phyloP scores from a whole-genome alignment of 805 yeast genomes.

The Clavispora fructus region DNA sequence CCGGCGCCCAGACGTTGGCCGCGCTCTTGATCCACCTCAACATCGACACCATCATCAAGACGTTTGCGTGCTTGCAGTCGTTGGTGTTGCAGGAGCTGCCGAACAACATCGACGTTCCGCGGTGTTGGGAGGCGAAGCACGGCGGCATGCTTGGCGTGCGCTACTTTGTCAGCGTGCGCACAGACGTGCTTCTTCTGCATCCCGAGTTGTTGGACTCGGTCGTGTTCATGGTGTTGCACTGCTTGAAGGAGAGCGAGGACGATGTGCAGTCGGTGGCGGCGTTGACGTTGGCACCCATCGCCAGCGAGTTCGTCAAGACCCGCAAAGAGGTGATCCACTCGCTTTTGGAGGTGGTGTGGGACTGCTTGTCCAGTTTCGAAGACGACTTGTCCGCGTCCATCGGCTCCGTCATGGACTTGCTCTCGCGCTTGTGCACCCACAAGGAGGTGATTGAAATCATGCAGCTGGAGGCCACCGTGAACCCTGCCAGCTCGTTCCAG shows the following conservation, averaged over 20 bases:
- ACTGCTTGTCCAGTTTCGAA: slow-evolving; percentile 71
- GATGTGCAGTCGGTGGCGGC: slow-evolving; percentile 98
- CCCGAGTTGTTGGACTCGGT: slow-evolving; percentile 62
- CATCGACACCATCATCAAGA: slow-evolving; percentile 49
- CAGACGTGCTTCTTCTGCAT: slow-evolving; percentile 63
- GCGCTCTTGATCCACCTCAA: slow-evolving; percentile 77
- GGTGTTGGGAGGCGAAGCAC: slow-evolving; percentile 95
- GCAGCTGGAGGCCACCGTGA: slow-evolving; percentile 51
- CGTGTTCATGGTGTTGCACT: slow-evolving; percentile 80
- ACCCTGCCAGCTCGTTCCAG: slow-evolving; percentile 57
- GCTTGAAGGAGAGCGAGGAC: slow-evolving; percentile 73
- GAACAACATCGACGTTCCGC: slow-evolving; percentile 39
- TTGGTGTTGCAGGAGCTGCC: slow-evolving; percentile 63
- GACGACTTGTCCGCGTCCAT: slow-evolving; percentile 94
- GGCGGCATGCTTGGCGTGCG: slow-evolving; percentile 94
- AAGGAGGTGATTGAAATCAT: slow-evolving; percentile 69
- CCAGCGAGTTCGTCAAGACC: slow-evolving; percentile 74
- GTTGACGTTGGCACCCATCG: slow-evolving; percentile 84
- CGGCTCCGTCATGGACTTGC: slow-evolving; percentile 91
- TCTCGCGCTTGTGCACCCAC: slow-evolving; percentile 82
- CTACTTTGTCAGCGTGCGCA: slow-evolving; percentile 85
- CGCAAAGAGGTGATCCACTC: slow-evolving; percentile 47
- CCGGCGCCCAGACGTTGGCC: slow-evolving; percentile 91
- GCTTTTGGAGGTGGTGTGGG: slow-evolving; percentile 77
- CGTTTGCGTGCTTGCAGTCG: slow-evolving; percentile 61